Evolutionary conservation across 2,329 filamentous ascomycete species (phyloP).

Genomic region (Neodidymelliopsis sp.): DNA sequence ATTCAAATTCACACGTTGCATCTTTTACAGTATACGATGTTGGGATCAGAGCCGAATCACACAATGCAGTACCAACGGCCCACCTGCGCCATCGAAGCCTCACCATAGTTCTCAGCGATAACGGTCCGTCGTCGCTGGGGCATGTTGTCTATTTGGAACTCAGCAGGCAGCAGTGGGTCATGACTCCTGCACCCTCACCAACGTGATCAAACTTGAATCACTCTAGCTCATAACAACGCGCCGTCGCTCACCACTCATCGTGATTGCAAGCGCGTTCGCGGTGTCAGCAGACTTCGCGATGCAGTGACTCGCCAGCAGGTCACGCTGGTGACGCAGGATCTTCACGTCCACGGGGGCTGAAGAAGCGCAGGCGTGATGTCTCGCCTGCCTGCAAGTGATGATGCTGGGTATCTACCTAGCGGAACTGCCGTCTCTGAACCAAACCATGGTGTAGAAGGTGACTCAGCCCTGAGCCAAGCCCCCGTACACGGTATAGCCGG

Average conservation of each 20-base stretch:
- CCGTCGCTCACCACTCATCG: not conserved
- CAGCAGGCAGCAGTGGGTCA: constrained; percentile 21
- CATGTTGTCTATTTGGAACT: constrained; percentile 6
- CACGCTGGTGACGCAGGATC: constrained; percentile 31
- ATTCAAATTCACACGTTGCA: too few species aligned
- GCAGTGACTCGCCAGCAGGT: constrained; percentile 23
- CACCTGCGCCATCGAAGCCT: constrained; percentile 7
- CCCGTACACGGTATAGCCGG: constrained; percentile 5
- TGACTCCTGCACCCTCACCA: constrained; percentile 4
- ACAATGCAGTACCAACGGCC: constrained; percentile 7
- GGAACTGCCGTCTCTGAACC: constrained; percentile 13
- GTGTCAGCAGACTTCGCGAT: constrained; percentile 38
- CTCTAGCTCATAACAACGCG: constrained; percentile 10
- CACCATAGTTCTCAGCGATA: not conserved
- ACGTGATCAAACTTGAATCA: constrained; percentile 14
- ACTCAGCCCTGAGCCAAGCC: constrained; percentile 32
- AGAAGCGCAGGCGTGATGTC: constrained; percentile 22
- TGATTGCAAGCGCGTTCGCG: constrained; percentile 31
- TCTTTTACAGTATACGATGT: too few species aligned
- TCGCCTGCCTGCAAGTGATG: constrained; percentile 26
- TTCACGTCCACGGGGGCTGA: constrained; percentile 16
- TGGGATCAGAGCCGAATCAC: too few species aligned
- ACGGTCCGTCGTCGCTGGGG: not conserved
- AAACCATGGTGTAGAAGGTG: constrained; percentile 26
- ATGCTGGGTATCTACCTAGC: constrained; percentile 21